These are phyloP conservation scores for Poronia punctata DNA, from an alignment of 495 filamentous ascomycete species.

Conservation along the genomic window DNA sequence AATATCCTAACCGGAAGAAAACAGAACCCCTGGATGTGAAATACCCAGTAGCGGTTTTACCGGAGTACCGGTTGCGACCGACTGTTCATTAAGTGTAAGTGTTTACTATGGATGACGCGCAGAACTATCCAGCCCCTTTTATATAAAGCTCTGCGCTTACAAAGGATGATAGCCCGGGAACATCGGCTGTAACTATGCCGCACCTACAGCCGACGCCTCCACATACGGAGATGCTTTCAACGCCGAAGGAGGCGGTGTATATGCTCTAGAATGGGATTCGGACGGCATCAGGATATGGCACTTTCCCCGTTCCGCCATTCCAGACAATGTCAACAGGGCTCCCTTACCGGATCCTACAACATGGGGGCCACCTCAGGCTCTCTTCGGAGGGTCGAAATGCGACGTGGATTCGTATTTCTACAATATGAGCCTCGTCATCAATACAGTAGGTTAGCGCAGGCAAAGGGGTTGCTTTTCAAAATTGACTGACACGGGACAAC, in stretches of 20 bases:
- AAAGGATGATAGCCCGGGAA: constrained; percentile 10
- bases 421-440: constrained; percentile 25
- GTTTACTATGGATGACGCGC: too few relatives aligned
- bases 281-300: constrained; percentile 63
- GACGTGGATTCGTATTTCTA: constrained; percentile 19
- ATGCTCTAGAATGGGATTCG: constrained; percentile 57
- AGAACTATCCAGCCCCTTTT: not conserved
- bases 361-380: constrained; percentile 53
- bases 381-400: constrained; percentile 21
- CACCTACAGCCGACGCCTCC: constrained; percentile 18
- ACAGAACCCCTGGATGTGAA: constrained; percentile 40
- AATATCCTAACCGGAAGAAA: constrained; percentile 37
- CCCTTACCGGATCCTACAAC: constrained; percentile 48
- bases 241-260: constrained; percentile 54
- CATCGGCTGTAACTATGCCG: constrained; percentile 19
- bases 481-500: constrained; percentile 3
- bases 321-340: constrained; percentile 41
- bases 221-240: constrained; percentile 63
- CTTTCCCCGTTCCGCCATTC: constrained; percentile 56
- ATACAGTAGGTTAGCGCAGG: constrained; percentile 16
- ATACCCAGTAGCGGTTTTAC: constrained; percentile 22
- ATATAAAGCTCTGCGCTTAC: constrained; percentile 3
- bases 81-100: constrained; percentile 22
- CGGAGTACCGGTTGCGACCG: constrained; percentile 20
- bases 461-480: too few relatives aligned